Percentiles rank a stretch among this genome's conserved stretches.
These are phyloP conservation scores for Puya raimondii DNA, from an alignment of 176 grass and related monocot species.

Conservation along the genomic window DNA sequence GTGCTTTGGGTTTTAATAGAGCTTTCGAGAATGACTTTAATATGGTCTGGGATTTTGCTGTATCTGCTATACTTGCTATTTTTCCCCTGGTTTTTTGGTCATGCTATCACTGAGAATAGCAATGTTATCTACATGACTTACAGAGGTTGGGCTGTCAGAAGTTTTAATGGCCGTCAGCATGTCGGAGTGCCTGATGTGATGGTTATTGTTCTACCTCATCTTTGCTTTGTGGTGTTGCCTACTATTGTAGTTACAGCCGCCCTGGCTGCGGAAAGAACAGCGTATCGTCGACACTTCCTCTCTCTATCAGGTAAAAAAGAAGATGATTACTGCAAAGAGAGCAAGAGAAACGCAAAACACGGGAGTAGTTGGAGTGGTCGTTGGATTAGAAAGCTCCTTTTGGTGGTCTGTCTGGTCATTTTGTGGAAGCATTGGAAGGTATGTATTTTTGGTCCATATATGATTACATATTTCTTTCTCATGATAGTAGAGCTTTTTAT, in stretches of 20 bases:
- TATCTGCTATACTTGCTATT: slow-evolving; percentile 66
- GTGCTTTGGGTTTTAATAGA: slow-evolving; percentile 54
- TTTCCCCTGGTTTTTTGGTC: slow-evolving; percentile 81
- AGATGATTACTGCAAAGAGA: slow-evolving; percentile 63
- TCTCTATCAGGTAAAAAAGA: slow-evolving; percentile 83
- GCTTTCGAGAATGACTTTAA: slow-evolving; percentile 37
- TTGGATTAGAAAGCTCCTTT: slow-evolving; percentile 76
- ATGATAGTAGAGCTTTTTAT: not conserved
- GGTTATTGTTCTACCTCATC: slow-evolving; percentile 83
- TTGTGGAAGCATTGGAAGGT: slow-evolving; percentile 86
- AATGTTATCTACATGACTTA: slow-evolving; percentile 59
- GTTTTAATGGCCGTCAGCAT: slow-evolving; percentile 13
- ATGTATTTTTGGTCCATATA: slow-evolving; percentile 9
- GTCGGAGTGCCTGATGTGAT: slow-evolving; percentile 78
- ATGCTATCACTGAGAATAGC: slow-evolving; percentile 55
- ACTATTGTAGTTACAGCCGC: slow-evolving; percentile 55
- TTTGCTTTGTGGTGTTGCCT: slow-evolving; percentile 68
- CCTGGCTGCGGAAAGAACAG: slow-evolving; percentile 59
- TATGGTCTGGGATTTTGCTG: slow-evolving; percentile 56
- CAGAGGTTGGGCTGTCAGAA: slow-evolving; percentile 58
- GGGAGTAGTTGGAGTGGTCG: slow-evolving; percentile 37
- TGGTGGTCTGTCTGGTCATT: slow-evolving; percentile 42
- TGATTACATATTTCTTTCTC: not conserved
- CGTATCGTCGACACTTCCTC: slow-evolving; percentile 57
- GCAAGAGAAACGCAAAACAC: slow-evolving; percentile 26